A percentile compares a stretch with the other conserved stretches of the same genome.
These are phyloP conservation scores for Aspergillus kassunensis DNA, from an alignment of 495 filamentous ascomycete species.

Conservation along the genomic window DNA sequence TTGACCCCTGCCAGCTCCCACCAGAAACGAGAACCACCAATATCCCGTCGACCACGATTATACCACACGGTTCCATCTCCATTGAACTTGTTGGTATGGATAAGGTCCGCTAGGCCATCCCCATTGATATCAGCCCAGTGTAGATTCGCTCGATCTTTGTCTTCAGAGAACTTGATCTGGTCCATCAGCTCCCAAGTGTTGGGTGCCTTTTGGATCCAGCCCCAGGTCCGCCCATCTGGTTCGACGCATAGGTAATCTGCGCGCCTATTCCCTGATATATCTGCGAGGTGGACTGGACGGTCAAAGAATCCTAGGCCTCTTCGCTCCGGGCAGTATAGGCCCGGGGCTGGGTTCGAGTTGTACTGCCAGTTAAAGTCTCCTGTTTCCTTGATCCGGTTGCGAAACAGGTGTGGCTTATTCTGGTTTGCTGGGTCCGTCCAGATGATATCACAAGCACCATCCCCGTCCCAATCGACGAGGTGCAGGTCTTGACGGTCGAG, in stretches of 20 bases:
- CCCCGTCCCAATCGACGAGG: slow-evolving; percentile 1
- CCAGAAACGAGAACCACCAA: background rate
- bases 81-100: slow-evolving; percentile 5
- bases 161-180: background rate
- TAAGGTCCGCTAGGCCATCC: slow-evolving; percentile 1
- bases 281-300: background rate
- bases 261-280: background rate
- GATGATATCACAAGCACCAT: slow-evolving; percentile 3
- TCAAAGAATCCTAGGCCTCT: background rate
- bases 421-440: background rate
- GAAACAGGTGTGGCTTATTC: background rate
- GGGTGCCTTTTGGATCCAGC: background rate
- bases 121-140: slow-evolving; percentile 3
- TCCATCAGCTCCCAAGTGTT: background rate
- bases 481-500: slow-evolving; percentile 3
- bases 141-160: background rate
- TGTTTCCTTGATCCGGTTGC: background rate
- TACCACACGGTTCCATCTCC: slow-evolving; percentile 6
- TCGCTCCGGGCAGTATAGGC: background rate
- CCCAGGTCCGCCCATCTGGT: background rate
- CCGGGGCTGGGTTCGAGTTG: too few relatives aligned
- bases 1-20: background rate
- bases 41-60: background rate
- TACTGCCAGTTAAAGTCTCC: background rate
- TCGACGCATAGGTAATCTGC: slow-evolving; percentile 4